A percentile compares a stretch with the other conserved stretches of the same genome.
phyloP scores from a whole-genome alignment of 345 rosid species.

The Sonneratia alba region DNA sequence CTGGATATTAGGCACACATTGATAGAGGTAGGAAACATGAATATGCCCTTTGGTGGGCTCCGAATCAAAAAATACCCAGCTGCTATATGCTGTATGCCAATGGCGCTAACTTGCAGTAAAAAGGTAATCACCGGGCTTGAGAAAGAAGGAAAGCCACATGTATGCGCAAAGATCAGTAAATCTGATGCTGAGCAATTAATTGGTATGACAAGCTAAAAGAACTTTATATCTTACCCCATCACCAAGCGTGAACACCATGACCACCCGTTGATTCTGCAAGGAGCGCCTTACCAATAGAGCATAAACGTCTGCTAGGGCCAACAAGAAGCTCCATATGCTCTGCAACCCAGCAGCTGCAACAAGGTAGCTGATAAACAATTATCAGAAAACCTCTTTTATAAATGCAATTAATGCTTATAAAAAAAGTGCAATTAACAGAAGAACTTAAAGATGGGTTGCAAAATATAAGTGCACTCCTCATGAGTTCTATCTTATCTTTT shows the following conservation, averaged over 20 bases:
- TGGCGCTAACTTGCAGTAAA: neutral
- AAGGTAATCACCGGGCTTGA: neutral
- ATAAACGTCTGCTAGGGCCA: constrained; percentile 48
- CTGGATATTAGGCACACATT: neutral
- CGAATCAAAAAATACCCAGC: neutral
- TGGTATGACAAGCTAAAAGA: neutral
- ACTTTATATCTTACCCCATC: constrained; percentile 56
- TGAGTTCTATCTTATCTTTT: too few species aligned
- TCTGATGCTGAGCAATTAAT: neutral
- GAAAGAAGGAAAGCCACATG: neutral
- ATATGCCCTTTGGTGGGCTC: neutral
- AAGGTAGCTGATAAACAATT: constrained; percentile 50
- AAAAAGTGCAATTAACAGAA: neutral
- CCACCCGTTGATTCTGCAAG: constrained; percentile 42
- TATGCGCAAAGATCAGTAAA: neutral
- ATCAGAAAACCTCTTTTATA: constrained; percentile 7
- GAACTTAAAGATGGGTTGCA: constrained; percentile 7
- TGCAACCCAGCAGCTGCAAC: constrained; percentile 76
- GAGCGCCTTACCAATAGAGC: constrained; percentile 66
- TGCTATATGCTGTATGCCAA: neutral
- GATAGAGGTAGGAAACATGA: neutral
- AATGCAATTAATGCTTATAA: neutral
- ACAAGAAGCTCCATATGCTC: constrained; percentile 56
- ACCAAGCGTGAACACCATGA: constrained; percentile 47
- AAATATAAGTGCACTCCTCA: neutral